A percentile compares a stretch with the other conserved stretches of the same genome.
Evolutionary conservation across 805 yeast species (phyloP).

Genomic region (Saccharomycopsis capsularis): DNA sequence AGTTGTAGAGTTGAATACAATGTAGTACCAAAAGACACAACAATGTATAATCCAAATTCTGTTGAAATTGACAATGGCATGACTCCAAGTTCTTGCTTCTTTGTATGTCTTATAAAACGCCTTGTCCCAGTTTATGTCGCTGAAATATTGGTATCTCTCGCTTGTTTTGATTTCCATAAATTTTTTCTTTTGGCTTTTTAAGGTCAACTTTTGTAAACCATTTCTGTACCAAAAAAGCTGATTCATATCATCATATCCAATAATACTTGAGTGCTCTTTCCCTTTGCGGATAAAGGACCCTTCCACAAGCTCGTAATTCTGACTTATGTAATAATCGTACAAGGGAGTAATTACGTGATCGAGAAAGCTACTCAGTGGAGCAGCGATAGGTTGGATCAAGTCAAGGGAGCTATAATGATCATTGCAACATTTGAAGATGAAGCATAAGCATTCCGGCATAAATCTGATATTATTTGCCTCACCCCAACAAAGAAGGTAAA

Average conservation of each 20-base stretch:
- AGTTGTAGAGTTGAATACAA: constrained; percentile 60
- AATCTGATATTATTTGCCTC: constrained; percentile 82
- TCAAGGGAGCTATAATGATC: constrained; percentile 53
- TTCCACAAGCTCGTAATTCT: constrained; percentile 39
- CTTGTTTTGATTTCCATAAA: constrained; percentile 48
- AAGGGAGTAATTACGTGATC: constrained; percentile 72
- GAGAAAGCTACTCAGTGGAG: constrained; percentile 38
- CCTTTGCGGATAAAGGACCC: constrained; percentile 43
- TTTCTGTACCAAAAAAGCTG: constrained; percentile 79
- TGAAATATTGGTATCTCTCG: constrained; percentile 50
- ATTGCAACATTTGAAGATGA: constrained; percentile 73
- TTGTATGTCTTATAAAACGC: constrained; percentile 69
- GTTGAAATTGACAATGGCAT: constrained; percentile 64
- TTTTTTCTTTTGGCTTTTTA: constrained; percentile 37
- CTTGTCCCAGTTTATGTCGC: constrained; percentile 56
- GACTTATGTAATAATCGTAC: constrained; percentile 52
- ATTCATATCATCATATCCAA: constrained; percentile 88
- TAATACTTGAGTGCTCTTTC: constrained; percentile 58
- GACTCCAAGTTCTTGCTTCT: constrained; percentile 74
- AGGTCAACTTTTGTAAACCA: constrained; percentile 52
- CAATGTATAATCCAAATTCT: constrained; percentile 75
- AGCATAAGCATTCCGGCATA: constrained; percentile 85
- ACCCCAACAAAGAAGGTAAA: constrained; percentile 80
- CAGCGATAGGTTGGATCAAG: constrained; percentile 28
- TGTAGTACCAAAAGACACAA: constrained; percentile 71